Conservation (phyloP, 2,329 filamentous ascomycete genomes). For the Tolypocladium ophioglossoides region DNA sequence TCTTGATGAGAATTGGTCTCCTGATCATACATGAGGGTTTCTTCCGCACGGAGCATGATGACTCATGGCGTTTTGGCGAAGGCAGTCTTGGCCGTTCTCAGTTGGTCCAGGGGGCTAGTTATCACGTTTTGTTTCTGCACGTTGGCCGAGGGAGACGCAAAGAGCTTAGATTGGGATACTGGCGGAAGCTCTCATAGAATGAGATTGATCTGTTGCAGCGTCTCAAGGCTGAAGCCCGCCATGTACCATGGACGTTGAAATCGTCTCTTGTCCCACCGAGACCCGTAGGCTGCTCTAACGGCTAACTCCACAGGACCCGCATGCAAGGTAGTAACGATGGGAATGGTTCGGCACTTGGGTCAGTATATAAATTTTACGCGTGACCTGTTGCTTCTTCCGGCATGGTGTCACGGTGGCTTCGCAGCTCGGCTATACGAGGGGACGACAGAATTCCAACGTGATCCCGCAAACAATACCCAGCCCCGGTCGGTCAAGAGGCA, state of each 20-base stretch:
- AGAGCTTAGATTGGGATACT: not conserved
- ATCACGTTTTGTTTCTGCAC: not conserved
- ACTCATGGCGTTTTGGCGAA: not conserved
- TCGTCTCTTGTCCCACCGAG: not conserved
- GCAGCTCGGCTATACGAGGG: not conserved
- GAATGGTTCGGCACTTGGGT: not conserved
- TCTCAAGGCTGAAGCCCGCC: not conserved
- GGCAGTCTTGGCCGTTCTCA: not conserved
- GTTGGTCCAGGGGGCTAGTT: not conserved
- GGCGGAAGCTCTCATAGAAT: not conserved
- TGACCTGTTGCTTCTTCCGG: not conserved
- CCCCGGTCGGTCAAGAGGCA: not conserved
- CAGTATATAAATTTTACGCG: not conserved
- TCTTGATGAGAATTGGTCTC: not conserved
- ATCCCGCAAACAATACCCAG: not conserved
- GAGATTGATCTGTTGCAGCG: not conserved
- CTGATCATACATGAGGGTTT: no score
- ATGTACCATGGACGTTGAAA: not conserved
- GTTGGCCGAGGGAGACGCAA: not conserved
- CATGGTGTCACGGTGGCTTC: not conserved
- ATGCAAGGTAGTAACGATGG: not conserved
- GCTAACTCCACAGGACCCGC: not conserved
- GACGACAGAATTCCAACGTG: not conserved
- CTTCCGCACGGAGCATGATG: not conserved
- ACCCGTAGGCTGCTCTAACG: not conserved